These are phyloP conservation scores for Sclerospora graminicola DNA, from an alignment of 352 stramenopile genomes.

Conservation along the genomic window DNA sequence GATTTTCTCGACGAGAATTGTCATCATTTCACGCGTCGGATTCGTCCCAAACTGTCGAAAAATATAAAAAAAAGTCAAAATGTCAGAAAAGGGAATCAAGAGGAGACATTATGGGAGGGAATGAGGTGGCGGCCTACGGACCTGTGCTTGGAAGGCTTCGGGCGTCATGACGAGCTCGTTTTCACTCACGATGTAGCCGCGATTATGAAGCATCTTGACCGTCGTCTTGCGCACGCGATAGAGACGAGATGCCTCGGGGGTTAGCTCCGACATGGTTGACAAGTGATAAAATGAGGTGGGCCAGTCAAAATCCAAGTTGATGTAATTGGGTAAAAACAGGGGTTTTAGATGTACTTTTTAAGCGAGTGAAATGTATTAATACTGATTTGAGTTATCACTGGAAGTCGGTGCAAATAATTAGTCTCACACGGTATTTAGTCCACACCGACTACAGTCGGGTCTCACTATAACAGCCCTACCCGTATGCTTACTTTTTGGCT, in stretches of 20 bases:
- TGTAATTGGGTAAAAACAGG: too few relatives aligned
- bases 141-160: conserved; percentile 84
- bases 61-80: neutral
- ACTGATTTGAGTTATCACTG: too few relatives aligned
- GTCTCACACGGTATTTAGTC: too few relatives aligned
- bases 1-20: conserved; percentile 91
- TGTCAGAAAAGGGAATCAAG: neutral
- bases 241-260: conserved; percentile 76
- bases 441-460: too few relatives aligned
- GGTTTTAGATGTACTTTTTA: too few relatives aligned
- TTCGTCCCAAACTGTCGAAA: conserved; percentile 79
- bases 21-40: conserved; percentile 92
- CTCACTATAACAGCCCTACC: too few relatives aligned
- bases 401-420: too few relatives aligned
- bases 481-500: too few relatives aligned
- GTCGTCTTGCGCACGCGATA: conserved; percentile 93
- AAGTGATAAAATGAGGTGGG: too few relatives aligned
- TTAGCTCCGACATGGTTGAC: conserved; percentile 70
- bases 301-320: too few relatives aligned
- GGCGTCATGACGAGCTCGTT: conserved; percentile 95
- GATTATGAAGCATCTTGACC: conserved; percentile 92
- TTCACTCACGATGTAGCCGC: conserved; percentile 96
- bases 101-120: neutral
- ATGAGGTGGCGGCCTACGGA: conserved; percentile 7
- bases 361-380: too few relatives aligned